Evolutionary conservation across 2,329 filamentous ascomycete species (phyloP).

Genomic region (Penicillium palitans): DNA sequence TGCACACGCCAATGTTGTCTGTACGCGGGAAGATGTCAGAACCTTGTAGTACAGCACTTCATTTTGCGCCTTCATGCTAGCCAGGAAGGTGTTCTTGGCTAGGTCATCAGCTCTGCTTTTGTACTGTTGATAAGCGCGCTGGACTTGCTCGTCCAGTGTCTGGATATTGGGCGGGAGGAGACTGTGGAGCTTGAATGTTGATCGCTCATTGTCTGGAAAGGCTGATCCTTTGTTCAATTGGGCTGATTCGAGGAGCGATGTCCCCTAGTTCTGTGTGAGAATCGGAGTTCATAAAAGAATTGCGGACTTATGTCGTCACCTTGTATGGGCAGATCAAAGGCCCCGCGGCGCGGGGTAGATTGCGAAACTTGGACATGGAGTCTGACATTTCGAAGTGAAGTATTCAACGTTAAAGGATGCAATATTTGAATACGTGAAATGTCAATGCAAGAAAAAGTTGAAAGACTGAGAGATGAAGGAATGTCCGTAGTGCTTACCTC

Average conservation of each 20-base stretch:
- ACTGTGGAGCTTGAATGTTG: conserved; percentile 68
- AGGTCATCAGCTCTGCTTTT: conserved; percentile 61
- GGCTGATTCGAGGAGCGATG: conserved; percentile 60
- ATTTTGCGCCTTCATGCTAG: conserved; percentile 82
- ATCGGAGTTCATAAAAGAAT: conserved; percentile 30
- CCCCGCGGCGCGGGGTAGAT: conserved; percentile 1
- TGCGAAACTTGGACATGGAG: conserved; percentile 8
- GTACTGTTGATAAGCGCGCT: conserved; percentile 81
- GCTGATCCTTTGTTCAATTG: conserved; percentile 84
- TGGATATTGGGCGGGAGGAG: conserved; percentile 72
- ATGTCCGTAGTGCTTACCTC: neutral
- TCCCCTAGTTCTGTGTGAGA: conserved; percentile 29
- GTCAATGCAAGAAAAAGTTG: neutral
- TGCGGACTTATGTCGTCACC: neutral
- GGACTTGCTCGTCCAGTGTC: conserved; percentile 72
- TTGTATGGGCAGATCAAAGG: conserved; percentile 6
- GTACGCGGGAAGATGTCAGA: conserved; percentile 18
- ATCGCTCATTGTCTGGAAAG: conserved; percentile 68
- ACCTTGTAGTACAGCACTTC: conserved; percentile 77
- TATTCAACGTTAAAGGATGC: neutral
- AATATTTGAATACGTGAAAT: neutral
- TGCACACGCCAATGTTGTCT: neutral
- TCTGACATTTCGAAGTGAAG: neutral
- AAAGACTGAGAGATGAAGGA: neutral
- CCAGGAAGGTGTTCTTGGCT: conserved; percentile 85